A percentile compares a stretch with the other conserved stretches of the same genome.
Conservation (phyloP, 2,329 filamentous ascomycete species). For the Akanthomyces dipterigenus region DNA sequence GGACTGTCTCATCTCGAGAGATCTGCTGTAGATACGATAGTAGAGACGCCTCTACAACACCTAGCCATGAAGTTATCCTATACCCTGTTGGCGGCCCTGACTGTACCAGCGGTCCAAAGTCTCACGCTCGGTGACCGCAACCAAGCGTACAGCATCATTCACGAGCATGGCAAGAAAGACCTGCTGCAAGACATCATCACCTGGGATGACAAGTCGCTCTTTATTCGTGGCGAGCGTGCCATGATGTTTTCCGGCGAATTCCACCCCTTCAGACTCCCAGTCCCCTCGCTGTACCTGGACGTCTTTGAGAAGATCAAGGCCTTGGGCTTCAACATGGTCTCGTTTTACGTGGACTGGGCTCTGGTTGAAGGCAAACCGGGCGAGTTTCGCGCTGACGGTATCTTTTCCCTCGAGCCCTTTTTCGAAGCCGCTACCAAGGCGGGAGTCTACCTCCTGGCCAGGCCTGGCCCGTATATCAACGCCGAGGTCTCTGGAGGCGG, state of each 20-base stretch:
- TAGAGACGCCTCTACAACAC: neutral
- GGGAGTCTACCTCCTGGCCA: constrained; percentile 70
- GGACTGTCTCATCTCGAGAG: neutral
- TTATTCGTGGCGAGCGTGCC: constrained; percentile 61
- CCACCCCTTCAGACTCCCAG: constrained; percentile 55
- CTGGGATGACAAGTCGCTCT: constrained; percentile 67
- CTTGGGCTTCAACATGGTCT: constrained; percentile 71
- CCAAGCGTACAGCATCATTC: constrained; percentile 18
- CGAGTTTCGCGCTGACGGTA: constrained; percentile 60
- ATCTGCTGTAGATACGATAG: neutral
- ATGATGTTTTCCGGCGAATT: constrained; percentile 70
- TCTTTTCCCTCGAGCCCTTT: constrained; percentile 68
- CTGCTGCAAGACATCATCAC: constrained; percentile 43
- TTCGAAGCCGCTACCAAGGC: constrained; percentile 67
- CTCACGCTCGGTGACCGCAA: constrained; percentile 15
- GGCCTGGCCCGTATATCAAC: constrained; percentile 70
- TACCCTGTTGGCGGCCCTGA: constrained; percentile 13
- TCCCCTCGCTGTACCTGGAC: constrained; percentile 52
- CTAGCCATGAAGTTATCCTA: constrained; percentile 20
- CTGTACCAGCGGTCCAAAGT: constrained; percentile 12
- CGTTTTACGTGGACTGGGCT: constrained; percentile 76
- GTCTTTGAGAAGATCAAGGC: constrained; percentile 79
- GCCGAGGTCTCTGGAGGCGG: constrained; percentile 71
- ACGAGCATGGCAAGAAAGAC: constrained; percentile 18
- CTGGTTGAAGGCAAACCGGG: constrained; percentile 68